These are phyloP conservation scores for Capsicum rhomboideum DNA, from an alignment of 257 asterid genomes.

Conservation along the genomic window DNA sequence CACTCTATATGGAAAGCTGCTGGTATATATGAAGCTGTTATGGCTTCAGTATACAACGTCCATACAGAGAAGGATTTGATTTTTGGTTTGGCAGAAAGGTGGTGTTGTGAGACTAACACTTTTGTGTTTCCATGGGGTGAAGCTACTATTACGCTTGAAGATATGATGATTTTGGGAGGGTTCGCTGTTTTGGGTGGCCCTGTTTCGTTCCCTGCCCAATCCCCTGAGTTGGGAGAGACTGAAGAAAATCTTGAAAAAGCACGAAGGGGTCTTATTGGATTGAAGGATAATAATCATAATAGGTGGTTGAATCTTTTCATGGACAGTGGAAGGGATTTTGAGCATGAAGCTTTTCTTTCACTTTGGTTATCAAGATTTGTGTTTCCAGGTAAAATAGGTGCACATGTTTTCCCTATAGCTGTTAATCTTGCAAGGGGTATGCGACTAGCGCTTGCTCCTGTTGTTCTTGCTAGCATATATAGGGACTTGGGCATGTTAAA, in stretches of 20 bases:
- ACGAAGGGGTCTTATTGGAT: background rate
- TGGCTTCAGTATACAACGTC: constrained; percentile 7
- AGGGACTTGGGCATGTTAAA: constrained; percentile 25
- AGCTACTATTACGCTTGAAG: constrained; percentile 33
- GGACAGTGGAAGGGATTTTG: background rate
- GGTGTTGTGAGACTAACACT: constrained; percentile 28
- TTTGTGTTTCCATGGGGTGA: constrained; percentile 45
- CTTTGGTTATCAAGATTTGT: constrained; percentile 34
- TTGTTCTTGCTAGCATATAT: constrained; percentile 27
- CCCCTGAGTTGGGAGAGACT: background rate
- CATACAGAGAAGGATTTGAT: constrained; percentile 11
- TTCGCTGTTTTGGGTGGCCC: constrained; percentile 26
- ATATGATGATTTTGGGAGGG: constrained; percentile 31
- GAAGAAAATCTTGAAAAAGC: background rate
- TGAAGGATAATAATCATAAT: background rate
- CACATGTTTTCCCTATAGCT: constrained; percentile 13
- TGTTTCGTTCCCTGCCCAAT: constrained; percentile 4
- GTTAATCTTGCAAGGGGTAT: constrained; percentile 23
- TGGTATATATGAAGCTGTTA: constrained; percentile 26
- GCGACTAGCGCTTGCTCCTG: constrained; percentile 28
- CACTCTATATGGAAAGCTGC: constrained; percentile 14
- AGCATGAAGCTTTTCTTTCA: constrained; percentile 36
- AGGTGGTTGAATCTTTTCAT: constrained; percentile 20
- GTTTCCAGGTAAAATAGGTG: constrained; percentile 15
- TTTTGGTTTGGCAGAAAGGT: constrained; percentile 21